phyloP scores from a whole-genome alignment of 75 land plant species.

The Cunninghamia lanceolata region DNA sequence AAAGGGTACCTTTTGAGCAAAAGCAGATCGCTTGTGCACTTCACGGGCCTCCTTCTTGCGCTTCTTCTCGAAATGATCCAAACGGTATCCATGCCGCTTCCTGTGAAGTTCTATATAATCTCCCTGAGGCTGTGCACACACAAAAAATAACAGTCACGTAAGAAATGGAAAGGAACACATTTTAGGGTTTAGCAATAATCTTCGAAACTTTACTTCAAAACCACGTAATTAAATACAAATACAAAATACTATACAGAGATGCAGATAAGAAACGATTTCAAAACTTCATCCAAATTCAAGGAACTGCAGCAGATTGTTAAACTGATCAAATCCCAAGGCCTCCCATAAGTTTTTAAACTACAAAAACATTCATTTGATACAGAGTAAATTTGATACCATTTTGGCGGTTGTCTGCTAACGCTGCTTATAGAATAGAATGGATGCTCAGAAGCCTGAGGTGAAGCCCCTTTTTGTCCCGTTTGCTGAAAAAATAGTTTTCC shows the following conservation, averaged over 20 bases:
- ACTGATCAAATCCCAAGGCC: not conserved
- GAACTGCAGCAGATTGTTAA: not conserved
- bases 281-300: not conserved
- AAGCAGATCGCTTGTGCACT: slow-evolving; percentile 80
- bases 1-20: slow-evolving; percentile 75
- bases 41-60: slow-evolving; percentile 97
- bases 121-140: slow-evolving; percentile 85
- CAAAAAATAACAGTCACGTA: not conserved
- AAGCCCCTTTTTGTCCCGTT: not conserved
- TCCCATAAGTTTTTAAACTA: not conserved
- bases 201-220: not conserved
- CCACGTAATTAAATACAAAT: not conserved
- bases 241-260: not conserved
- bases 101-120: slow-evolving; percentile 89
- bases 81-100: slow-evolving; percentile 97
- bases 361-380: not conserved
- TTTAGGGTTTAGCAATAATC: not conserved
- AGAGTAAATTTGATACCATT: not conserved
- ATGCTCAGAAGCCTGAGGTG: not conserved
- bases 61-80: slow-evolving; percentile 90
- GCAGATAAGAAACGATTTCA: not conserved
- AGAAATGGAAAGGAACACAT: not conserved
- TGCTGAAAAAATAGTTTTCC: not conserved
- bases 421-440: not conserved
- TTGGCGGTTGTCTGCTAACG: not conserved